Base-by-base conservation (phyloP, 257 asterid species). In the Datura wrightii region DNA sequence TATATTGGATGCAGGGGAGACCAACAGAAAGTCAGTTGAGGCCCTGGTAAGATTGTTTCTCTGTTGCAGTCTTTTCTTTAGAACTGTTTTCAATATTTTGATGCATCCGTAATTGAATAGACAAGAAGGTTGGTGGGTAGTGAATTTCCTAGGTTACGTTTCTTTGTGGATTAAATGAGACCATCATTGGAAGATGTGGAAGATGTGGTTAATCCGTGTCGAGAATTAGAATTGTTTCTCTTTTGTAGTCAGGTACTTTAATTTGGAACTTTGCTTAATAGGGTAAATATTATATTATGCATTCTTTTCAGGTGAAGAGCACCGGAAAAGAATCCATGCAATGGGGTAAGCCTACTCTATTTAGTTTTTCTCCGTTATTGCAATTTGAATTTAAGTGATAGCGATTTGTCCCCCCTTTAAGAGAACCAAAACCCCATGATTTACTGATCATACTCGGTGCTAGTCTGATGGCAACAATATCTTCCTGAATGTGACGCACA, bases 281-380 rank as follows among this genome's bases (percentile, higher is more conserved):
- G 9, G 48, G 18, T 9, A 59, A 82, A 9, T 15, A 13, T 9
- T 2, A 48, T 10, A 14, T 36, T 82, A 16, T 66, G 24, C 62
- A 10, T 5, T 76, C 80, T 24, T 19, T 62, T 31, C 85, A 94
- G 99, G 97, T 96, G 48, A 93, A 90, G 89, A 92, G 91, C 86
- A 94, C 97, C 15, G 98, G 99, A 63, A 94, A 93, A 89, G 98
- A 96, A 84, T 90, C 99, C 14, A 79, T 93, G 63, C 99, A 94
- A 67, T 96, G 98, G 99, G 99, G 99, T 96, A 89, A 89, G 90
- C 14, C 14, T 11, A 7, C 31, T 36, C n/a, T 16, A 48, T 24
- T 24, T 24, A 16, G 10, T 44, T 56, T 44, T 18, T 18, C 46
- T 2, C 6, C 46, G 24, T 14, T 24, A 10, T 55, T 1, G 34